Evolutionary conservation across 2,329 filamentous ascomycete genomes (phyloP).

Genomic region (Nothopassalora personata): DNA sequence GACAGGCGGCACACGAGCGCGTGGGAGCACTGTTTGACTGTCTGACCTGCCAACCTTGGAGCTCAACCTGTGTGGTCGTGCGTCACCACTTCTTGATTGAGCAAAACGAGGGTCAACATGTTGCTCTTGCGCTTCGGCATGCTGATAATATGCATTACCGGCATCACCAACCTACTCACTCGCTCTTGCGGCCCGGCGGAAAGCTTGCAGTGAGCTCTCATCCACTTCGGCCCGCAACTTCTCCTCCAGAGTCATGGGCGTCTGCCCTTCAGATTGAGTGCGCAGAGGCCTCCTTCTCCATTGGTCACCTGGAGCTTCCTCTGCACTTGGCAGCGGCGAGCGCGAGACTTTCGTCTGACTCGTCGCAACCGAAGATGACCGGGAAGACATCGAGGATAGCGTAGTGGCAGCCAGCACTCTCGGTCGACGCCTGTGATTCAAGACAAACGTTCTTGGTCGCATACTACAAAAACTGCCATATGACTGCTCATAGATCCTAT

Average conservation of each 20-base stretch:
- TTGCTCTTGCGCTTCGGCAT: neutral
- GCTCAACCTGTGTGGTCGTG: neutral
- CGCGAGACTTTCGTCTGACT: neutral
- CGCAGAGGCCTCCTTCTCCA: neutral
- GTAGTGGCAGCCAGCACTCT: neutral
- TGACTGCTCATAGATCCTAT: neutral
- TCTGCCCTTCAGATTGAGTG: neutral
- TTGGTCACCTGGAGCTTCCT: neutral
- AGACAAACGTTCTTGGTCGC: neutral
- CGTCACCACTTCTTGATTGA: neutral
- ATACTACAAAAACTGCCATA: neutral
- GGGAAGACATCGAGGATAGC: neutral
- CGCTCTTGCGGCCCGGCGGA: neutral
- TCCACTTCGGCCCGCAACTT: neutral
- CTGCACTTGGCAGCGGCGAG: neutral
- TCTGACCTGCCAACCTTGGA: neutral
- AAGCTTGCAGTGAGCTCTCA: neutral
- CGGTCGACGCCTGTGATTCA: neutral
- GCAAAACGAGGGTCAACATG: neutral
- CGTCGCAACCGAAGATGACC: neutral
- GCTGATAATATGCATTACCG: neutral
- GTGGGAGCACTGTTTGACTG: neutral
- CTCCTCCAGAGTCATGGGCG: neutral
- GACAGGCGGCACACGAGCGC: neutral
- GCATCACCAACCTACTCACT: neutral